phyloP scores from a whole-genome alignment of 2,329 filamentous ascomycete genomes.

The Camptophora hylomeconis region DNA sequence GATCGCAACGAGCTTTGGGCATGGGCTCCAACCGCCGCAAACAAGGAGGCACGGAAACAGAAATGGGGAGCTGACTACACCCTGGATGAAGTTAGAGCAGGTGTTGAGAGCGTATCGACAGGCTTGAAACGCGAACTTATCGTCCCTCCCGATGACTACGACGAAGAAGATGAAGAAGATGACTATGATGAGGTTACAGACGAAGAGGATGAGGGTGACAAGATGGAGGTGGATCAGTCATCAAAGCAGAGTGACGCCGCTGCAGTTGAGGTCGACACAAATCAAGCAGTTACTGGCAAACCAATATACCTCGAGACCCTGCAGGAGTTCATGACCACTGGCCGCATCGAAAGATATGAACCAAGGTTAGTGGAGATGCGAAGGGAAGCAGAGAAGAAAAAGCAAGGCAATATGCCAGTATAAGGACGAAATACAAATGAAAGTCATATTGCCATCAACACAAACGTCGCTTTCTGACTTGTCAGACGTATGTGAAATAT shows the following conservation, averaged over 20 bases:
- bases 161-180: constrained; percentile 37
- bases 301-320: too few relatives aligned
- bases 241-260: constrained; percentile 18
- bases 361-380: too few relatives aligned
- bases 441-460: too few relatives aligned
- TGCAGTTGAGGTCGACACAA: too few relatives aligned
- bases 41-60: constrained; percentile 30
- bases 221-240: constrained; percentile 25
- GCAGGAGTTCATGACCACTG: too few relatives aligned
- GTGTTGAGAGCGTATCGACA: constrained; percentile 58
- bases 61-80: constrained; percentile 57
- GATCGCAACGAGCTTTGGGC: constrained; percentile 50
- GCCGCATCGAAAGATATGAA: too few relatives aligned
- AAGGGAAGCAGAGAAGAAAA: too few relatives aligned
- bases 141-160: constrained; percentile 40
- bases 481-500: too few relatives aligned
- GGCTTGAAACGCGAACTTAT: constrained; percentile 48
- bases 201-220: constrained; percentile 31
- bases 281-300: too few relatives aligned
- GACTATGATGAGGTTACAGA: constrained; percentile 42
- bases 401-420: too few relatives aligned
- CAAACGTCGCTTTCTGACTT: too few relatives aligned
- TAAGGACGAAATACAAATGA: too few relatives aligned
- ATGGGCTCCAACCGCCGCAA: constrained; percentile 38
- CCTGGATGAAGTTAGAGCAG: constrained; percentile 52